These are phyloP conservation scores for Aspergillus brunneoviolaceus DNA, from an alignment of 2,329 filamentous ascomycete genomes.

Conservation along the genomic window DNA sequence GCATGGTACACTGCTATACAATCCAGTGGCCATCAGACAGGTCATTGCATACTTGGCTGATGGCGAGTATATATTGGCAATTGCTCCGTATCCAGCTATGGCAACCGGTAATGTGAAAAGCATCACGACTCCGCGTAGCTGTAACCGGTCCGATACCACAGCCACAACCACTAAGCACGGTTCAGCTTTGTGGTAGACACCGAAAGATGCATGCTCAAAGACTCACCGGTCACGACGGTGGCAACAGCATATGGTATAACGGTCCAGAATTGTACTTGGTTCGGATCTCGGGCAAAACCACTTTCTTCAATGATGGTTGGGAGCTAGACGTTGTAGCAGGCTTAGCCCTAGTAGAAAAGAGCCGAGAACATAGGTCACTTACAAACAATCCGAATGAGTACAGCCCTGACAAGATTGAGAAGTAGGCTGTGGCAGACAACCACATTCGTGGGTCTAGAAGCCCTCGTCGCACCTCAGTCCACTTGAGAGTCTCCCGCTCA, in stretches of 20 bases:
- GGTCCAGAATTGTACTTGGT: conserved; percentile 62
- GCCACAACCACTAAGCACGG: conserved; percentile 38
- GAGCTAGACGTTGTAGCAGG: conserved; percentile 42
- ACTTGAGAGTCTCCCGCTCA: conserved; percentile 53
- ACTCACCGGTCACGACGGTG: conserved; percentile 53
- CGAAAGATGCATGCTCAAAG: background rate
- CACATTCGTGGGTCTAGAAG: conserved; percentile 61
- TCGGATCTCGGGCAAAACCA: conserved; percentile 54
- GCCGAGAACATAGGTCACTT: conserved; percentile 24
- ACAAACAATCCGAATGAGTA: conserved; percentile 67
- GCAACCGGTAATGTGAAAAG: conserved; percentile 62
- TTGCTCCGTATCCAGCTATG: conserved; percentile 65
- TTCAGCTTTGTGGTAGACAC: background rate
- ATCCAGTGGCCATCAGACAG: conserved; percentile 64
- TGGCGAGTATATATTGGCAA: conserved; percentile 55
- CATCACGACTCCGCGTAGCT: conserved; percentile 62
- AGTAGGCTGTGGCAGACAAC: conserved; percentile 63
- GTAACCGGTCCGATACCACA: conserved; percentile 60
- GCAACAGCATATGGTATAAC: conserved; percentile 65
- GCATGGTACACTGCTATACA: conserved; percentile 63
- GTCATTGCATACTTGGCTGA: conserved; percentile 64
- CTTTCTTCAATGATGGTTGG: conserved; percentile 65
- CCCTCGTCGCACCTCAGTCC: conserved; percentile 64
- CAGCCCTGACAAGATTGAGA: conserved; percentile 57
- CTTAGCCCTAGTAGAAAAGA: background rate